Evolutionary conservation across 1,284 basidiomycete species (phyloP).

Genomic region (Marasmius tenuissimus): DNA sequence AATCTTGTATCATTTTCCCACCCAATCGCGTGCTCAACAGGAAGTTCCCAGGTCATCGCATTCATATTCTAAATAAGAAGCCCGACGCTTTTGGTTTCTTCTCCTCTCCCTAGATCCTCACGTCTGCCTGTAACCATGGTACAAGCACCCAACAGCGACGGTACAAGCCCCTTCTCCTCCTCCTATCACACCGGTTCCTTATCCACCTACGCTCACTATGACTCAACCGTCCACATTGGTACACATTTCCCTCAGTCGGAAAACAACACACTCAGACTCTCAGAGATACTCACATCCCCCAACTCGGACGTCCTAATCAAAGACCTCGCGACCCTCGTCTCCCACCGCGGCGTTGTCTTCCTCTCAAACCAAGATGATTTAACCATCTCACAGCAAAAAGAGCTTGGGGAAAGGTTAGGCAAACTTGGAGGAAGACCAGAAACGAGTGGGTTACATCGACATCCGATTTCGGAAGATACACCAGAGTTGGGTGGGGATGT

Average conservation of each 20-base stretch:
- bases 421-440: slow-evolving; percentile 56
- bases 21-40: too few species aligned
- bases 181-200: slow-evolving; percentile 24
- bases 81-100: too few species aligned
- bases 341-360: slow-evolving; percentile 73
- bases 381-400: slow-evolving; percentile 34
- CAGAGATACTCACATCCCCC: slow-evolving; percentile 26
- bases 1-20: too few species aligned
- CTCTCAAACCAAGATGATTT: slow-evolving; percentile 50
- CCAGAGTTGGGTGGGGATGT: slow-evolving; percentile 50
- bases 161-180: neutral
- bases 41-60: too few species aligned
- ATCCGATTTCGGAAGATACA: slow-evolving; percentile 59
- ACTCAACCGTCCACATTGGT: slow-evolving; percentile 33
- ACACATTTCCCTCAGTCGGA: slow-evolving; percentile 24
- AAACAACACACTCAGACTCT: slow-evolving; percentile 27
- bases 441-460: slow-evolving; percentile 57
- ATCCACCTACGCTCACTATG: slow-evolving; percentile 21
- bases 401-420: slow-evolving; percentile 54
- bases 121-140: too few species aligned
- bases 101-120: too few species aligned
- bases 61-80: too few species aligned
- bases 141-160: too few species aligned
- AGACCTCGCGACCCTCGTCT: slow-evolving; percentile 53
- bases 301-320: slow-evolving; percentile 33